A percentile compares a stretch with the other conserved stretches of the same genome.
Evolutionary conservation across 371 early-diverging fungal species (phyloP).

Genomic region (Dichotomocladium elegans): DNA sequence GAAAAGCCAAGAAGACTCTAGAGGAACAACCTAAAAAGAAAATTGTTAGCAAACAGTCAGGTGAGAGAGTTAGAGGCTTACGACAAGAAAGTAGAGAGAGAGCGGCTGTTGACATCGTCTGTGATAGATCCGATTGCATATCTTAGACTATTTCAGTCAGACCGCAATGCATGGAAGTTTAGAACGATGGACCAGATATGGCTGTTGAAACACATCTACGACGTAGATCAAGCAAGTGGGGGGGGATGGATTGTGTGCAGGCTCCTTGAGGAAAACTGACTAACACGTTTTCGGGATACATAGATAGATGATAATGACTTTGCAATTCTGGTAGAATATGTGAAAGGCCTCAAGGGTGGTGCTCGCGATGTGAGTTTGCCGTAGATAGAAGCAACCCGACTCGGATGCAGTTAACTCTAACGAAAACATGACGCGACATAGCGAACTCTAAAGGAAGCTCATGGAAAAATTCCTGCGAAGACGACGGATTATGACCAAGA

Average conservation of each 20-base stretch:
- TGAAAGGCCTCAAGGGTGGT: conserved; percentile 37
- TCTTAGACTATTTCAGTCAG: conserved; percentile 1
- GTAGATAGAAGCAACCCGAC: too few species aligned
- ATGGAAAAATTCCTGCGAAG: conserved; percentile 12
- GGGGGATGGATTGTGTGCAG: neutral
- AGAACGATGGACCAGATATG: conserved; percentile 61
- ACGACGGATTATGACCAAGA: conserved; percentile 23
- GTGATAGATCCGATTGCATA: conserved; percentile 2
- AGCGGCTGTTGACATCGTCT: neutral
- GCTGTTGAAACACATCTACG: conserved; percentile 56
- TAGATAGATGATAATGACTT: conserved; percentile 28
- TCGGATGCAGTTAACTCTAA: too few species aligned
- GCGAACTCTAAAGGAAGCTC: conserved; percentile 29
- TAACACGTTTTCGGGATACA: neutral
- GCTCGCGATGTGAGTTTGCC: conserved; percentile 39
- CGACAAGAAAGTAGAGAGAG: neutral
- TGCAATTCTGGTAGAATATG: conserved; percentile 28
- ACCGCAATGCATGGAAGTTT: conserved; percentile 53
- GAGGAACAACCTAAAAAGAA: too few species aligned
- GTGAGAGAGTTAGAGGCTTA: neutral
- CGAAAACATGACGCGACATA: conserved; percentile 6
- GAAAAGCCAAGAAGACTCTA: neutral
- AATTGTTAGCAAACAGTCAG: neutral
- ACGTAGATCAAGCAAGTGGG: conserved; percentile 15
- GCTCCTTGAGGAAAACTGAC: neutral